Conservation (phyloP, 2,329 filamentous ascomycete species). For the Talaromyces marneffei region DNA sequence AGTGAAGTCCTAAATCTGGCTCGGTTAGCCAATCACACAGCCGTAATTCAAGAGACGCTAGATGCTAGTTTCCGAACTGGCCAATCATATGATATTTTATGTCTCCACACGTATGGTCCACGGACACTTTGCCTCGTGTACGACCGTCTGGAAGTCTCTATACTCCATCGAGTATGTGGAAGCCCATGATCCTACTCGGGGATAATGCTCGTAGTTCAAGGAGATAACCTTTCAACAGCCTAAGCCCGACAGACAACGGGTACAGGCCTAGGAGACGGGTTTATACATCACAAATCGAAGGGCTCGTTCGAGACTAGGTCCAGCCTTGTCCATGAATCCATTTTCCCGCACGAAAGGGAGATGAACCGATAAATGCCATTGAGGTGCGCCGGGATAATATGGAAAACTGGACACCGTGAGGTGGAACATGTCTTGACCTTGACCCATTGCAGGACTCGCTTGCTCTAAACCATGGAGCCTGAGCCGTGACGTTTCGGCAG, state of each 20-base stretch:
- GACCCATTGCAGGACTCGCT: not conserved
- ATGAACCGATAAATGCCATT: not conserved
- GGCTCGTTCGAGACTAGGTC: slow-evolving; percentile 1
- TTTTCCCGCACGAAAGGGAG: not conserved
- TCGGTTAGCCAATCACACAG: not conserved
- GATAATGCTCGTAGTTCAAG: not conserved
- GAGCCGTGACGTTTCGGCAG: slow-evolving; percentile 3
- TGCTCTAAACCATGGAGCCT: slow-evolving; percentile 7
- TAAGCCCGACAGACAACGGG: not conserved
- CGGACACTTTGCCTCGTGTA: not conserved
- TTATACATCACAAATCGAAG: slow-evolving; percentile 4
- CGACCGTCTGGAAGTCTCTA: not conserved
- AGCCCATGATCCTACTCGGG: not conserved
- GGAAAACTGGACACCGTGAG: slow-evolving; percentile 8
- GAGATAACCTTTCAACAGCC: not conserved
- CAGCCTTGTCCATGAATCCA: not conserved
- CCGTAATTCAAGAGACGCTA: not conserved
- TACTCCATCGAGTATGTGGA: too few species aligned
- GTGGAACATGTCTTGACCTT: not conserved
- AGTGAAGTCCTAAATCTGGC: not conserved
- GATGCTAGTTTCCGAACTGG: slow-evolving; percentile 5
- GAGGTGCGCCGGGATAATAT: slow-evolving; percentile 1
- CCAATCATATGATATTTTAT: not conserved
- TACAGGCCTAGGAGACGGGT: not conserved
- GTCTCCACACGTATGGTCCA: not conserved